These are phyloP conservation scores for Penicillium sp. DNA, from an alignment of 2,329 filamentous ascomycete genomes.

Conservation along the genomic window DNA sequence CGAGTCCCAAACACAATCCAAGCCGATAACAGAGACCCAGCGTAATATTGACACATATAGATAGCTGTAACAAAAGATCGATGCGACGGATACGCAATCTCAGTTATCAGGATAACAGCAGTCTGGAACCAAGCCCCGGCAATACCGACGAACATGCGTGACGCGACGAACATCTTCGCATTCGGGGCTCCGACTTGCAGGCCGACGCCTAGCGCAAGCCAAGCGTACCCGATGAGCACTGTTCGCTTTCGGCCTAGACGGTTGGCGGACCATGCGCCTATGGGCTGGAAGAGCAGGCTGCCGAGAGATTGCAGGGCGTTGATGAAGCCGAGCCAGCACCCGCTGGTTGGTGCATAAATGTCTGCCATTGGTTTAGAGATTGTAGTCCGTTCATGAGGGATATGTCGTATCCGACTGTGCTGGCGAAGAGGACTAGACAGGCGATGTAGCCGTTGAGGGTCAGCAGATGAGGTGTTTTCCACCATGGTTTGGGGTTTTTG, in stretches of 20 bases:
- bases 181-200: slow-evolving; percentile 29
- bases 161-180: slow-evolving; percentile 30
- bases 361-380: slow-evolving; percentile 30
- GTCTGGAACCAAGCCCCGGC: slow-evolving; percentile 32
- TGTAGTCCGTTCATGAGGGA: slow-evolving; percentile 30
- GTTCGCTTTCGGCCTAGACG: slow-evolving; percentile 33
- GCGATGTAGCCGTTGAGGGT: not conserved
- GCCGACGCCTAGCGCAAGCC: slow-evolving; percentile 28
- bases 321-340: slow-evolving; percentile 30
- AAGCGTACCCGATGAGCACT: slow-evolving; percentile 31
- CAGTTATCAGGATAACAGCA: slow-evolving; percentile 39
- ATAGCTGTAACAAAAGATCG: slow-evolving; percentile 32
- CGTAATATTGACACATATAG: slow-evolving; percentile 36
- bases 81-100: slow-evolving; percentile 43
- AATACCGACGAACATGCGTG: slow-evolving; percentile 36
- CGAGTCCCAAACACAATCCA: slow-evolving; percentile 24
- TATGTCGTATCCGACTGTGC: slow-evolving; percentile 6
- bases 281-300: slow-evolving; percentile 24
- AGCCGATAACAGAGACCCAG: slow-evolving; percentile 24
- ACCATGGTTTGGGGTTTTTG: slow-evolving; percentile 4
- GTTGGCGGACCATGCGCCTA: slow-evolving; percentile 32
- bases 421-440: not conserved
- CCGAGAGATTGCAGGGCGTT: slow-evolving; percentile 31
- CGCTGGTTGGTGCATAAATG: slow-evolving; percentile 26
- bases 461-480: slow-evolving; percentile 3